phyloP scores from a whole-genome alignment of 2,329 filamentous ascomycete genomes.

The Fusarium nodosum region DNA sequence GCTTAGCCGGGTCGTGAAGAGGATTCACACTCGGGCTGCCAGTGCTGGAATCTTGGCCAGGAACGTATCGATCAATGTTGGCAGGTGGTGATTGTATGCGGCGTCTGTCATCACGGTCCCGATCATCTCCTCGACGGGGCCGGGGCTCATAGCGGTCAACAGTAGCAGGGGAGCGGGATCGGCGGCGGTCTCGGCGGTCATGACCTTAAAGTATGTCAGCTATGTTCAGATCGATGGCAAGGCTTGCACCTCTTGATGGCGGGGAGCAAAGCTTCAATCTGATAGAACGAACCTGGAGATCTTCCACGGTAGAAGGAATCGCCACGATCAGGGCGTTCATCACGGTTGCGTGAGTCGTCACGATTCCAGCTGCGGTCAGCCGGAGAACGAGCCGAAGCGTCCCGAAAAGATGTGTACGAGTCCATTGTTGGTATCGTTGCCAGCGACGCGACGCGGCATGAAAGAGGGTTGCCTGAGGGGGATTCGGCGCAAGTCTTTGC shows the following conservation, averaged over 20 bases:
- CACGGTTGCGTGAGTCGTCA: conserved; percentile 66
- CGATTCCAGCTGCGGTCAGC: conserved; percentile 67
- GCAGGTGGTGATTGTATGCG: conserved; percentile 73
- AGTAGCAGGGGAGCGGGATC: conserved; percentile 77
- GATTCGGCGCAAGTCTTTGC: conserved; percentile 16
- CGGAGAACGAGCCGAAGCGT: conserved; percentile 66
- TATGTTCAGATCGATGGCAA: neutral
- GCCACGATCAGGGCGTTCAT: conserved; percentile 60
- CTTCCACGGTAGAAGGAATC: conserved; percentile 75
- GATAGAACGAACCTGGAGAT: conserved; percentile 74
- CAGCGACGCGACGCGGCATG: conserved; percentile 38
- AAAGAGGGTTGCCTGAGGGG: conserved; percentile 16
- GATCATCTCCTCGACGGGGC: conserved; percentile 77
- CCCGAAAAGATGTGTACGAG: conserved; percentile 67
- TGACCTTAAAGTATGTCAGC: conserved; percentile 57
- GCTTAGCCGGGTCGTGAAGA: conserved; percentile 76
- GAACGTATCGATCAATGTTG: conserved; percentile 88
- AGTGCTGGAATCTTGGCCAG: conserved; percentile 72
- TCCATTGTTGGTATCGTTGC: conserved; percentile 60
- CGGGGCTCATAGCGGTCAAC: conserved; percentile 85
- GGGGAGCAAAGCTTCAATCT: neutral
- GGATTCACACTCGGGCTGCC: conserved; percentile 69
- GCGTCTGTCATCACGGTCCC: conserved; percentile 72
- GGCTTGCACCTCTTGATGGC: neutral
- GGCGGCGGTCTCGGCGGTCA: conserved; percentile 72